A percentile compares a stretch with the other conserved stretches of the same genome.
phyloP scores from a whole-genome alignment of 2,329 filamentous ascomycete species.

The Aspergillus pseudotamarii region DNA sequence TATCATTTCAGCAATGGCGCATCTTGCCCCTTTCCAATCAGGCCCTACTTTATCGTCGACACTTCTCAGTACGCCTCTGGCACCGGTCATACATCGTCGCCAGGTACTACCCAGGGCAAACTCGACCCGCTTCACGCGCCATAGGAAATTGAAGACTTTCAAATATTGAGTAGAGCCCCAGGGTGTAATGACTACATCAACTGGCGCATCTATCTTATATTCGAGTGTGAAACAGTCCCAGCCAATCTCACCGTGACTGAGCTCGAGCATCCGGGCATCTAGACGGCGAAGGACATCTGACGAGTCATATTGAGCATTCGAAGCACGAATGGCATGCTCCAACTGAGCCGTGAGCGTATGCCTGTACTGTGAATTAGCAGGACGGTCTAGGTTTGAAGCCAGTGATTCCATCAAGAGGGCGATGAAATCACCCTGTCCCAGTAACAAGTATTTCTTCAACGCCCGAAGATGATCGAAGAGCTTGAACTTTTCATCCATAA shows the following conservation, averaged over 20 bases:
- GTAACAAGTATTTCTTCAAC: constrained; percentile 89
- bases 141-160: constrained; percentile 98
- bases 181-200: constrained; percentile 95
- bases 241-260: constrained; percentile 94
- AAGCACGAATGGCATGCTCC: constrained; percentile 94
- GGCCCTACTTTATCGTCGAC: constrained; percentile 71
- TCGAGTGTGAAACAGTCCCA: constrained; percentile 99
- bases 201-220: constrained; percentile 95
- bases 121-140: constrained; percentile 96
- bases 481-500: constrained; percentile 95
- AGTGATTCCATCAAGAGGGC: constrained; percentile 95
- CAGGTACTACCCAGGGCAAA: constrained; percentile 89
- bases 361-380: constrained; percentile 94
- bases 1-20: constrained; percentile 93
- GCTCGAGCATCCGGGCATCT: constrained; percentile 96
- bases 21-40: constrained; percentile 89
- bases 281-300: constrained; percentile 87
- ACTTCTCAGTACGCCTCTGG: constrained; percentile 82
- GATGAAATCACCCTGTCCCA: constrained; percentile 97
- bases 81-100: constrained; percentile 93
- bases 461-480: constrained; percentile 90
- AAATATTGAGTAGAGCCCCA: constrained; percentile 96
- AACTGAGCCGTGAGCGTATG: constrained; percentile 97
- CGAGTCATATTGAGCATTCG: constrained; percentile 94
- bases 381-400: constrained; percentile 86